Evolutionary conservation across 768 basidiomycete genomes (phyloP).

Genomic region (Kondoa malvinella): DNA sequence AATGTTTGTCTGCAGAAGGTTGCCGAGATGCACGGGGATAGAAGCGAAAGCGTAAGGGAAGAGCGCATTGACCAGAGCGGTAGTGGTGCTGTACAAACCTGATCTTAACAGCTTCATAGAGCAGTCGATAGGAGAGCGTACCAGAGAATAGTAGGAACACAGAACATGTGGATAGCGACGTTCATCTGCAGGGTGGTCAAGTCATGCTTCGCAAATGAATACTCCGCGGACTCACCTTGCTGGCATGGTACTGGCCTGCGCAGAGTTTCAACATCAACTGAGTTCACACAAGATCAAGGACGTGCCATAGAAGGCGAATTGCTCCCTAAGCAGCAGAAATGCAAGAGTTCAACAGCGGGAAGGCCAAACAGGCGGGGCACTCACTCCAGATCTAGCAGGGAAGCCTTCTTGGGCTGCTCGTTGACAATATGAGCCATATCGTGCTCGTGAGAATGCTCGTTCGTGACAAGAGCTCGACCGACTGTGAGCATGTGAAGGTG

Average conservation of each 20-base stretch:
- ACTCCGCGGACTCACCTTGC: neutral
- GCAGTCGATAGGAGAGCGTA: neutral
- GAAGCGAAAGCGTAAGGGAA: neutral
- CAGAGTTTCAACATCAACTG: neutral
- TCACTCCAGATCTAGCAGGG: neutral
- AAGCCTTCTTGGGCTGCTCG: neutral
- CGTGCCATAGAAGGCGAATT: conserved; percentile 7
- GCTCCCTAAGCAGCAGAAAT: neutral
- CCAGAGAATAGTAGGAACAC: conserved; percentile 7
- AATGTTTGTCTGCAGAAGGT: neutral
- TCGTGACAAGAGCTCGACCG: neutral
- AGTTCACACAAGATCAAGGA: neutral
- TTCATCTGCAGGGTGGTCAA: neutral
- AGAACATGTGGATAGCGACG: conserved; percentile 4
- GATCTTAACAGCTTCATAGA: neutral
- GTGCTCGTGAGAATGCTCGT: neutral
- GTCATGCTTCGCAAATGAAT: neutral
- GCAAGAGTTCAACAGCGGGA: neutral
- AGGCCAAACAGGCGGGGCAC: neutral
- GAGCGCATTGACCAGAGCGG: neutral
- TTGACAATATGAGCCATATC: neutral
- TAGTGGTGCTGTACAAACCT: neutral
- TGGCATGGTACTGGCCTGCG: conserved; percentile 2
- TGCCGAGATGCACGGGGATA: neutral
- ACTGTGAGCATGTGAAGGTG: neutral